phyloP scores from a whole-genome alignment of 176 grass and related monocot genomes.

The Oryza longistaminata region DNA sequence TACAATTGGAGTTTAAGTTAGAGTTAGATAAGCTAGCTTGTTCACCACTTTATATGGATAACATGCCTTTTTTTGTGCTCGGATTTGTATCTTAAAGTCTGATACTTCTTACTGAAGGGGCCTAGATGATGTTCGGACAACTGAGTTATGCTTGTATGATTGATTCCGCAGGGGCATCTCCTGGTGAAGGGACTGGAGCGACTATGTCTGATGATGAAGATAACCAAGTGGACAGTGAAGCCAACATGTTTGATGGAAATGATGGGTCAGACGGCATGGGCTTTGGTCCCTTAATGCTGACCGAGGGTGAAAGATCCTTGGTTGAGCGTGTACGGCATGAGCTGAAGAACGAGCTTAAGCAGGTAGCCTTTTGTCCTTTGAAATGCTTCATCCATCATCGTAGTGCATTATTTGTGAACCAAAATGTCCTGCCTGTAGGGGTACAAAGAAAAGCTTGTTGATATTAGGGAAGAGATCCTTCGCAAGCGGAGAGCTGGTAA shows the following conservation, averaged over 20 bases:
- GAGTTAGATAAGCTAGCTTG: neutral
- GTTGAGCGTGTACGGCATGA: slow-evolving; percentile 91
- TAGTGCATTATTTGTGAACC: slow-evolving; percentile 9
- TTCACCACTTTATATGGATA: neutral
- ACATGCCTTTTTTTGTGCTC: neutral
- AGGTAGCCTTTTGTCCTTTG: slow-evolving; percentile 46
- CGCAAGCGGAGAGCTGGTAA: slow-evolving; percentile 96
- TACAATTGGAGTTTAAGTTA: neutral
- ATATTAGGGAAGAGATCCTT: slow-evolving; percentile 98
- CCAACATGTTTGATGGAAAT: slow-evolving; percentile 72
- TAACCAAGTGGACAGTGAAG: slow-evolving; percentile 84
- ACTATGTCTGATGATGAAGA: slow-evolving; percentile 99
- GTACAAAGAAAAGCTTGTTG: slow-evolving; percentile 94
- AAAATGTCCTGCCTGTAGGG: slow-evolving; percentile 50
- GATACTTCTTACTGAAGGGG: neutral
- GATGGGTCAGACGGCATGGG: slow-evolving; percentile 85
- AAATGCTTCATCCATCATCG: slow-evolving; percentile 1
- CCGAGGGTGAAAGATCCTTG: slow-evolving; percentile 91
- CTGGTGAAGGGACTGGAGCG: slow-evolving; percentile 91
- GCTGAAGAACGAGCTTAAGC: slow-evolving; percentile 90
- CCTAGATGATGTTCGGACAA: neutral
- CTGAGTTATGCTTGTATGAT: slow-evolving; percentile 19
- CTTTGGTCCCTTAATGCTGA: slow-evolving; percentile 86
- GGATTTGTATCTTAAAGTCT: neutral
- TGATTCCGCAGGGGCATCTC: slow-evolving; percentile 75